Evolutionary conservation across 164 flowering plant genomes (phyloP).

Genomic region (Aristolochia californica): DNA sequence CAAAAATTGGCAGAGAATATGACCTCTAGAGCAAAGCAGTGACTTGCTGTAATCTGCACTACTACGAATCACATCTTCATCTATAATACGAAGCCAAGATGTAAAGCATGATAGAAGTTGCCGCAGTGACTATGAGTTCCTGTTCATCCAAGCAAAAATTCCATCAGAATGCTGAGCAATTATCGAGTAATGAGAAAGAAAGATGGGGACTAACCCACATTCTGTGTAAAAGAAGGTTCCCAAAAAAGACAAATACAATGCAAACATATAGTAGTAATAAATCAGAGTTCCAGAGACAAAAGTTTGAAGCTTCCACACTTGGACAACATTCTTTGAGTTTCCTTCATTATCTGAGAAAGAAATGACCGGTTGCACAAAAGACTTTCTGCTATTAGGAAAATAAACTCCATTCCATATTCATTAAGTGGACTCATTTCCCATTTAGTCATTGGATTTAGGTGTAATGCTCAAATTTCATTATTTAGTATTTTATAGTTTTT

Average conservation of each 20-base stretch:
- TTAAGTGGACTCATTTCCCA: too few relatives aligned
- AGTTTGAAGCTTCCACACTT: too few relatives aligned
- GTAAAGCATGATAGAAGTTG: conserved; percentile 43
- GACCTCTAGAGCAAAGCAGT: neutral
- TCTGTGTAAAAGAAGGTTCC: neutral
- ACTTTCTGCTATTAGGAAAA: too few relatives aligned
- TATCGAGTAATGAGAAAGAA: neutral
- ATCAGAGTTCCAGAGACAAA: too few relatives aligned
- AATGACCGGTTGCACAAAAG: too few relatives aligned
- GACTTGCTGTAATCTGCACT: neutral
- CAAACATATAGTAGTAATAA: neutral
- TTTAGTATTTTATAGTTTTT: too few relatives aligned
- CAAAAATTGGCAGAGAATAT: neutral
- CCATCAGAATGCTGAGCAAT: neutral
- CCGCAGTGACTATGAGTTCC: conserved; percentile 57
- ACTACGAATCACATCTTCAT: conserved; percentile 15
- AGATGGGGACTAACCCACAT: neutral
- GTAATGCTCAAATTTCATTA: too few relatives aligned
- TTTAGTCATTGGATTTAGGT: too few relatives aligned
- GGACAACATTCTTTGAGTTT: too few relatives aligned
- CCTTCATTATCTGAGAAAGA: too few relatives aligned
- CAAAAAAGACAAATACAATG: neutral
- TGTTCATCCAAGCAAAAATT: conserved; percentile 21
- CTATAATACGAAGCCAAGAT: conserved; percentile 63
- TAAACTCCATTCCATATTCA: too few relatives aligned